These are phyloP conservation scores for Uncinocarpus reesii DNA, from an alignment of 2,329 filamentous ascomycete genomes.

Conservation along the genomic window DNA sequence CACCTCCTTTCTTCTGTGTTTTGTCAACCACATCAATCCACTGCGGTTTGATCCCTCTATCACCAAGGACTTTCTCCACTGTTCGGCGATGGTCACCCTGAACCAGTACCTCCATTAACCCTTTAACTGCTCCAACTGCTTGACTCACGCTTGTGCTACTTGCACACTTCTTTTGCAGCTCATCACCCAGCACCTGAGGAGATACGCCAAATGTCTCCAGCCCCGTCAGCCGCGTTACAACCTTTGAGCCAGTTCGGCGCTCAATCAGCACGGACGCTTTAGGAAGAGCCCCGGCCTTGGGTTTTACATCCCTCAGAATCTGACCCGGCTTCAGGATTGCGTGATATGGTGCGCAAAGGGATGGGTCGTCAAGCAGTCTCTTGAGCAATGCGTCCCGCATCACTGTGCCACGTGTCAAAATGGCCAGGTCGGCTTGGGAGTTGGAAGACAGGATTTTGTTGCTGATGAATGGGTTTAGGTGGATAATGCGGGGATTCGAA, in stretches of 20 bases:
- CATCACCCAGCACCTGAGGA: conserved; percentile 51
- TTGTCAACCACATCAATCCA: conserved; percentile 59
- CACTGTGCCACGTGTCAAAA: conserved; percentile 48
- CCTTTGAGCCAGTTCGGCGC: conserved; percentile 56
- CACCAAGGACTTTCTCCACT: conserved; percentile 49
- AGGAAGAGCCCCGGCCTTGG: conserved; percentile 50
- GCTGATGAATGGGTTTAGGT: conserved; percentile 52
- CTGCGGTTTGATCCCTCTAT: conserved; percentile 47
- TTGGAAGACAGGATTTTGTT: conserved; percentile 50
- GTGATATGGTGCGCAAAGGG: conserved; percentile 46
- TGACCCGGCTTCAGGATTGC: conserved; percentile 42
- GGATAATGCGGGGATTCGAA: conserved; percentile 52
- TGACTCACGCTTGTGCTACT: conserved; percentile 57
- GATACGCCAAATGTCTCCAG: conserved; percentile 53
- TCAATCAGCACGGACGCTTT: conserved; percentile 52
- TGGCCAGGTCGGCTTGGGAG: conserved; percentile 45
- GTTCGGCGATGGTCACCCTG: conserved; percentile 57
- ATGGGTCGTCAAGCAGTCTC: conserved; percentile 43
- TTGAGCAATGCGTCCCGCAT: conserved; percentile 52
- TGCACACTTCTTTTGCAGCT: conserved; percentile 57
- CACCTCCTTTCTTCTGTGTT: conserved; percentile 53
- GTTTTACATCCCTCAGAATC: conserved; percentile 41
- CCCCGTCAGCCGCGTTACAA: conserved; percentile 52
- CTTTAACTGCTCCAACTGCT: conserved; percentile 51
- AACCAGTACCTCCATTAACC: conserved; percentile 56